Percentiles rank a stretch among this genome's conserved stretches.
These are phyloP conservation scores for Claviceps sp. DNA, from an alignment of 2,329 filamentous ascomycete species.

Conservation along the genomic window DNA sequence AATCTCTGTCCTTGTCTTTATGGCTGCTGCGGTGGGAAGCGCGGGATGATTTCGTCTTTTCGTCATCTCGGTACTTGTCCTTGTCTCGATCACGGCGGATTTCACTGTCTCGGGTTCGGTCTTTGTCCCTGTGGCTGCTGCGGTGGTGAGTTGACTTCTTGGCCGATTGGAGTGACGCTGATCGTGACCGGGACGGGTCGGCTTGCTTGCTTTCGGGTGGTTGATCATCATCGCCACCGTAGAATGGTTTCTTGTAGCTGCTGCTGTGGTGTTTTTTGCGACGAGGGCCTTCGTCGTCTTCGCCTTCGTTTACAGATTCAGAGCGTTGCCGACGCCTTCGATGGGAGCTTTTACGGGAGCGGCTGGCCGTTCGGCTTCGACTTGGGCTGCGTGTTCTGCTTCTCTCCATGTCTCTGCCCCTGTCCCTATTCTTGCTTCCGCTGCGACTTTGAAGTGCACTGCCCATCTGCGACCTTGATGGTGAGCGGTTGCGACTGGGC, in stretches of 20 bases:
- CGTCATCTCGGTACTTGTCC: constrained; percentile 29
- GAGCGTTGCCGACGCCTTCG: constrained; percentile 44
- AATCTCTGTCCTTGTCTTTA: constrained; percentile 25
- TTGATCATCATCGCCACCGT: constrained; percentile 31
- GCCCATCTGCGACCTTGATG: constrained; percentile 21
- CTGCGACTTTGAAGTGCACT: constrained; percentile 16
- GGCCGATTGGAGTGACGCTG: constrained; percentile 47
- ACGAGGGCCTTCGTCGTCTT: constrained; percentile 31
- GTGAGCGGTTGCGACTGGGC: constrained; percentile 14
- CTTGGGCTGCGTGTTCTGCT: constrained; percentile 13
- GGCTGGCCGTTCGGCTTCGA: constrained; percentile 12
- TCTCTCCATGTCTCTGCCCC: constrained; percentile 4
- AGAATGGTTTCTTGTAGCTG: constrained; percentile 18
- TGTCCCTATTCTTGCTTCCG: constrained; percentile 13
- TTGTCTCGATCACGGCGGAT: constrained; percentile 30
- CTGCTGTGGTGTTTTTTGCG: constrained; percentile 37
- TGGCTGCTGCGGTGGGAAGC: constrained; percentile 26
- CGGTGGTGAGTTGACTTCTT: constrained; percentile 39
- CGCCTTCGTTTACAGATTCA: constrained; percentile 33
- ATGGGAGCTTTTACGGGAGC: constrained; percentile 30
- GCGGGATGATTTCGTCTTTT: constrained; percentile 25
- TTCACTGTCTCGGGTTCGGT: constrained; percentile 36
- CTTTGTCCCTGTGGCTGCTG: constrained; percentile 44
- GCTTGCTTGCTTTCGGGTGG: constrained; percentile 28
- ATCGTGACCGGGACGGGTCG: constrained; percentile 49